phyloP scores from a whole-genome alignment of 2,329 filamentous ascomycete genomes.

The Nannizzia gypsea region DNA sequence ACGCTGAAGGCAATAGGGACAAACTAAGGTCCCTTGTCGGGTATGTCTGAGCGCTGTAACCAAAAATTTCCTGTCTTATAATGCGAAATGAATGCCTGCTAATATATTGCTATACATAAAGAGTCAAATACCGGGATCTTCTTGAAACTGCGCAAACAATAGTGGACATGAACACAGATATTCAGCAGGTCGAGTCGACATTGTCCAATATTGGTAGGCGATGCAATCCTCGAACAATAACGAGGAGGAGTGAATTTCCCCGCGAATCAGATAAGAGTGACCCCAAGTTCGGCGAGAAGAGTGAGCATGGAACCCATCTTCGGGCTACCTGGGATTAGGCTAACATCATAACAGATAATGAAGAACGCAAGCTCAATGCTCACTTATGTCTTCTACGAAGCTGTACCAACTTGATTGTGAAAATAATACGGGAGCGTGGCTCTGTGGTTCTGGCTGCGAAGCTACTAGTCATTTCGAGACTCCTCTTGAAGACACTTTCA shows the following conservation, averaged over 20 bases:
- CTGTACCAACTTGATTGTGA: conserved; percentile 42
- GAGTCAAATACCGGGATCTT: conserved; percentile 69
- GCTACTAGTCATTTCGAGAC: conserved; percentile 60
- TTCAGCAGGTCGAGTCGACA: conserved; percentile 59
- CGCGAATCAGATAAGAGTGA: conserved; percentile 33
- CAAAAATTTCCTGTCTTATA: background rate
- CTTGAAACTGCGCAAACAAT: conserved; percentile 91
- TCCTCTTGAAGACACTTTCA: conserved; percentile 62
- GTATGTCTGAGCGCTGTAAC: conserved; percentile 29
- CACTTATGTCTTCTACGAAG: conserved; percentile 48
- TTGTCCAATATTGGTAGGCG: conserved; percentile 61
- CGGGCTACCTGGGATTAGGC: background rate
- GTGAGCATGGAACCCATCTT: background rate
- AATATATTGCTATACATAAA: conserved; percentile 19
- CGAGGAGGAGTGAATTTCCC: conserved; percentile 52
- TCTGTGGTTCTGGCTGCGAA: conserved; percentile 52
- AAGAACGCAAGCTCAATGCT: conserved; percentile 37
- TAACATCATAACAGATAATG: conserved; percentile 22
- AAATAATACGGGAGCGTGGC: conserved; percentile 40
- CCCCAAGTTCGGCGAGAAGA: conserved; percentile 23
- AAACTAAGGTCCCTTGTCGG: conserved; percentile 56
- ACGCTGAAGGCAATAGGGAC: conserved; percentile 52
- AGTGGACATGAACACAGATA: conserved; percentile 72
- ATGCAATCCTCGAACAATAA: conserved; percentile 63
- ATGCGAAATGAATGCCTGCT: conserved; percentile 9